Evolutionary conservation across 2,329 filamentous ascomycete species (phyloP), one percentile per base, ranked within the genome.

Genomic region (Aspergillus thermomutatus): DNA sequence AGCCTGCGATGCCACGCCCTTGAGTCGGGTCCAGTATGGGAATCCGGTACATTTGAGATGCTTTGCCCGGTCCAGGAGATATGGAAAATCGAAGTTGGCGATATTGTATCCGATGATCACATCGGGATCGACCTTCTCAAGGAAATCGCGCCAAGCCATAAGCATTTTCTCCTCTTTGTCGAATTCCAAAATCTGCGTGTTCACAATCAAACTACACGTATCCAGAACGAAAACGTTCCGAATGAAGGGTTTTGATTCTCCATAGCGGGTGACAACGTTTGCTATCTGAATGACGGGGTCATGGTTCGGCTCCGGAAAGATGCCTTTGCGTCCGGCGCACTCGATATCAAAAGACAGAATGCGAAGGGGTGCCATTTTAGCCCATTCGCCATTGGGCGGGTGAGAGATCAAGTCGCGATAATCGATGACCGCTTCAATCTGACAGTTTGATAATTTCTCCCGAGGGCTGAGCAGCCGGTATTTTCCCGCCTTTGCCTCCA

Each of bases 71-170:
- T 96, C 90, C 10, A 99, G 82, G 0, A 99, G 83, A 70, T 99
- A 99, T 0, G 93, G 93, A 62, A 99, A 97, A 79, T 99, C 94
- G 75, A 99, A 99, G 77, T 99, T 99, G 70, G 90, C 81, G 77
- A 96, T 99, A 74, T 99, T 99, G 86, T 99, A 99, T 48, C 94
- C 94, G 54, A 95, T 99, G 68, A 99, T 96, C 62, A 99, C 90
- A 76, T 99, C 94, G 0, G 94, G 93, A 64, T 99, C 94, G 1
- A 94, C 91, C 66, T 91, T 86, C 65, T 95, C 83, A 17, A 99
- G 75, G 63, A 99, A 99, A 58, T 95, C 83, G 67, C 90, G 87
- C 94, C 94, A 99, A 45, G 87, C 86, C 75, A 88, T 86, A n/a
- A 99, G 81, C 92, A 99, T 94, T 59, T 92, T 86, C 54, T 89